Conservation (phyloP, 1,284 basidiomycete genomes). For the Schizophyllum commune region DNA sequence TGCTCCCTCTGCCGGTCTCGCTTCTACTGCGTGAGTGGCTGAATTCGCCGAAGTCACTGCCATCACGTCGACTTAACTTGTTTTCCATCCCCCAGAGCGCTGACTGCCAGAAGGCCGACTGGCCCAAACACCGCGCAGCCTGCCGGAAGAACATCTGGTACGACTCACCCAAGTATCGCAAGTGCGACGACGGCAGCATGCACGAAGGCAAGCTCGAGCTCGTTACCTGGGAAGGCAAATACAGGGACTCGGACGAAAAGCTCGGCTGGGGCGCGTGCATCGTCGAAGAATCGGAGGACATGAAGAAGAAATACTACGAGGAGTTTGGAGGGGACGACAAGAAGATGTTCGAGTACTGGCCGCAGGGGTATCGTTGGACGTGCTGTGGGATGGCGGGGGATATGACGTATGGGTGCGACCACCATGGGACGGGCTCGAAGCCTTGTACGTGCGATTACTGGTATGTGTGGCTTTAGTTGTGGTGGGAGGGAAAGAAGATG, state of each 20-base stretch:
- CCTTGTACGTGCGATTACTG: slow-evolving; percentile 31
- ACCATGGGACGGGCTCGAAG: slow-evolving; percentile 31
- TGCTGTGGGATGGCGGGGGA: slow-evolving; percentile 24
- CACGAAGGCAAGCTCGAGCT: slow-evolving; percentile 28
- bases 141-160: slow-evolving; percentile 15
- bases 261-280: slow-evolving; percentile 13
- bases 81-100: not conserved
- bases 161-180: slow-evolving; percentile 16
- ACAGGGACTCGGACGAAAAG: slow-evolving; percentile 9
- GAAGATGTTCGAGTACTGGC: slow-evolving; percentile 22
- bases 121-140: not conserved
- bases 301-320: slow-evolving; percentile 20
- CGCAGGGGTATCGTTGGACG: slow-evolving; percentile 27
- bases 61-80: not conserved
- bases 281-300: slow-evolving; percentile 18
- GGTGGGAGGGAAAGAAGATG: not conserved
- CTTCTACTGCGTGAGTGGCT: not conserved
- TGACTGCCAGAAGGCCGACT: not conserved
- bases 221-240: slow-evolving; percentile 22
- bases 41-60: not conserved
- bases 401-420: slow-evolving; percentile 28
- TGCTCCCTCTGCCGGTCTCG: not conserved
- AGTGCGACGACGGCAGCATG: slow-evolving; percentile 18
- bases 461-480: slow-evolving; percentile 13
- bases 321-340: slow-evolving; percentile 19